Conservation (phyloP, 495 filamentous ascomycete species). For the Cercophora samala region DNA sequence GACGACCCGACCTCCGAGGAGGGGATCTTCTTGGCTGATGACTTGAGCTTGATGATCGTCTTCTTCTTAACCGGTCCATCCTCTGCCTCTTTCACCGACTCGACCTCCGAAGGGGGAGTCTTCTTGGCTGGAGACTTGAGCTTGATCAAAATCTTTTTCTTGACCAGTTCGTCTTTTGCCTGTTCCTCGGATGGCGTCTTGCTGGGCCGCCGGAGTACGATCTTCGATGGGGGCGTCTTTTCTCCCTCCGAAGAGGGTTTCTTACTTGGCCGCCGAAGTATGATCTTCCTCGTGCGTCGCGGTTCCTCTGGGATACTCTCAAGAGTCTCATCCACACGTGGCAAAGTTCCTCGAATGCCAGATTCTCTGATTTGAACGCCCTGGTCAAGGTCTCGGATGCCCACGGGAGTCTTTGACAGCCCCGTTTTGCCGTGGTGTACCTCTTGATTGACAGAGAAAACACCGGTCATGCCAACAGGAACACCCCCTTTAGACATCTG, state of each 20-base stretch:
- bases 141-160: neutral
- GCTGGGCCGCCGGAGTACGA: neutral
- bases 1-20: neutral
- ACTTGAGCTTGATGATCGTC: neutral
- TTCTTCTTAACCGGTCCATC: neutral
- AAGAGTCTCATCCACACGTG: neutral
- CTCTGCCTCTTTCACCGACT: neutral
- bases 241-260: neutral
- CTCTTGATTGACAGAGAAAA: neutral
- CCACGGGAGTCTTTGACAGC: neutral
- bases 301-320: neutral
- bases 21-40: neutral
- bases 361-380: neutral
- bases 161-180: neutral
- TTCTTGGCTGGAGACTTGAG: neutral
- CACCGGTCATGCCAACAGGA: neutral
- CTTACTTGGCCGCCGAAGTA: neutral
- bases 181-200: neutral
- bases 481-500: neutral
- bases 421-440: neutral
- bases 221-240: neutral
- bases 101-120: neutral
- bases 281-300: neutral
- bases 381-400: too few relatives aligned
- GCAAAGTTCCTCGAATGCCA: neutral